These are phyloP conservation scores for Stereocaulon alpinum DNA, from an alignment of 495 filamentous ascomycete genomes.

Conservation along the genomic window DNA sequence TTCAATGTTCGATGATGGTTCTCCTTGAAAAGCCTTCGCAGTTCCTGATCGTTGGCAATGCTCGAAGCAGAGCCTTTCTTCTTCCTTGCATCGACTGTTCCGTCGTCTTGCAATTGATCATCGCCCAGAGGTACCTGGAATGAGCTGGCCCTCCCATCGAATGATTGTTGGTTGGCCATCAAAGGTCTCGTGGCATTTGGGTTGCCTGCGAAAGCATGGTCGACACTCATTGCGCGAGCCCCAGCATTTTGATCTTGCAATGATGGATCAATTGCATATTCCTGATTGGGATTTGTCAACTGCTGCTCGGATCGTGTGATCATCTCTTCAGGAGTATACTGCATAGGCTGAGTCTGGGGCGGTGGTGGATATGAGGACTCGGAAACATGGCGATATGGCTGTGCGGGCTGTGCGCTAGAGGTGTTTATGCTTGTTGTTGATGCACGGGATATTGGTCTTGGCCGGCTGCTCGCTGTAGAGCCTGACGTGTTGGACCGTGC, in stretches of 20 bases:
- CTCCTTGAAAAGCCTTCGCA: slow-evolving; percentile 69
- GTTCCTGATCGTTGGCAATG: slow-evolving; percentile 81
- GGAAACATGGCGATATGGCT: slow-evolving; percentile 46
- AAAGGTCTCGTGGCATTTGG: slow-evolving; percentile 25
- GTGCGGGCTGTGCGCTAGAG: slow-evolving; percentile 52
- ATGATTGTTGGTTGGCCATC: slow-evolving; percentile 38
- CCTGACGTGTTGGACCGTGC: slow-evolving; percentile 50
- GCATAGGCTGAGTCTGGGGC: slow-evolving; percentile 36
- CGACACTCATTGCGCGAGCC: slow-evolving; percentile 40
- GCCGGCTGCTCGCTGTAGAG: slow-evolving; percentile 46
- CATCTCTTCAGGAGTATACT: slow-evolving; percentile 53
- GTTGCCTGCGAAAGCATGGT: slow-evolving; percentile 30
- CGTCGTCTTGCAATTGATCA: slow-evolving; percentile 45
- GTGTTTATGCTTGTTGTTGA: slow-evolving; percentile 79
- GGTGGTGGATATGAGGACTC: slow-evolving; percentile 42
- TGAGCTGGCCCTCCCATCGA: slow-evolving; percentile 57
- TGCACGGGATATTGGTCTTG: slow-evolving; percentile 61
- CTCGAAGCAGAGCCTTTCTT: slow-evolving; percentile 62
- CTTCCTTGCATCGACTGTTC: slow-evolving; percentile 48
- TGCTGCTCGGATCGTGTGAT: slow-evolving; percentile 47
- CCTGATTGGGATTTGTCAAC: slow-evolving; percentile 43
- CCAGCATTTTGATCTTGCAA: slow-evolving; percentile 44
- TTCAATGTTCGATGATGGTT: slow-evolving; percentile 66
- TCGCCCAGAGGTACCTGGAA: slow-evolving; percentile 51
- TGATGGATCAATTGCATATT: slow-evolving; percentile 39